Evolutionary conservation across 1,284 basidiomycete genomes (phyloP).

Genomic region (Apiotrichum sp.): DNA sequence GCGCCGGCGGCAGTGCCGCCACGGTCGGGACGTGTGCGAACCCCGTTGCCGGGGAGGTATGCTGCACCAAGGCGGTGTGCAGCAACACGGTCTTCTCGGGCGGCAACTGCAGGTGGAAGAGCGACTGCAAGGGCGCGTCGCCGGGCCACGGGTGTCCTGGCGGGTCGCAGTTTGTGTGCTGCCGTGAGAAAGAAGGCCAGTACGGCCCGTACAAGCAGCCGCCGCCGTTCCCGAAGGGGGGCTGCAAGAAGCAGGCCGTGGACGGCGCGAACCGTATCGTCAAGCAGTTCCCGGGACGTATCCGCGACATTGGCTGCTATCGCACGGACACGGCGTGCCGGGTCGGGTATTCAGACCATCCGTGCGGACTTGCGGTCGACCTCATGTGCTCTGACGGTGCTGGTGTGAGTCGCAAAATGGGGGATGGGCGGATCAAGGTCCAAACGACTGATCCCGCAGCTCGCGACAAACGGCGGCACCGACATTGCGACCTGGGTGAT

Average conservation of each 20-base stretch:
- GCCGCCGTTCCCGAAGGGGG: not conserved
- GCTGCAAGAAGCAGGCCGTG: not conserved
- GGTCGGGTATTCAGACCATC: not conserved
- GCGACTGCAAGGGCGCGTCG: not conserved
- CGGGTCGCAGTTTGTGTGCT: not conserved
- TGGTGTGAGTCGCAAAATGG: not conserved
- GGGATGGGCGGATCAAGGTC: too few relatives aligned
- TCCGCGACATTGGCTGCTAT: constrained; percentile 2
- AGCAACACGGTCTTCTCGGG: not conserved
- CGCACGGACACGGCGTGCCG: not conserved
- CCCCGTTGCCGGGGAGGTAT: not conserved
- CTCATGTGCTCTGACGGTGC: constrained; percentile 2
- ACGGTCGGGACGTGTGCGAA: not conserved
- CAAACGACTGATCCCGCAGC: not conserved
- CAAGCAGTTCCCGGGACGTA: not conserved
- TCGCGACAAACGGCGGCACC: not conserved
- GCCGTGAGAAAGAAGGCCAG: not conserved
- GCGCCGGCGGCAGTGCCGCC: not conserved
- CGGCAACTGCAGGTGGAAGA: constrained; percentile 2
- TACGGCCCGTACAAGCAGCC: not conserved
- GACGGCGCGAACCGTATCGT: not conserved
- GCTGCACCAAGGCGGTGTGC: constrained; percentile 2
- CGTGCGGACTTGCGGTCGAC: not conserved
- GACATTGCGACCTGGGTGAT: not conserved
- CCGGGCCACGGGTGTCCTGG: not conserved